Evolutionary conservation across 352 stramenopile genomes (phyloP).

Genomic region (Blastocystis sp.): DNA sequence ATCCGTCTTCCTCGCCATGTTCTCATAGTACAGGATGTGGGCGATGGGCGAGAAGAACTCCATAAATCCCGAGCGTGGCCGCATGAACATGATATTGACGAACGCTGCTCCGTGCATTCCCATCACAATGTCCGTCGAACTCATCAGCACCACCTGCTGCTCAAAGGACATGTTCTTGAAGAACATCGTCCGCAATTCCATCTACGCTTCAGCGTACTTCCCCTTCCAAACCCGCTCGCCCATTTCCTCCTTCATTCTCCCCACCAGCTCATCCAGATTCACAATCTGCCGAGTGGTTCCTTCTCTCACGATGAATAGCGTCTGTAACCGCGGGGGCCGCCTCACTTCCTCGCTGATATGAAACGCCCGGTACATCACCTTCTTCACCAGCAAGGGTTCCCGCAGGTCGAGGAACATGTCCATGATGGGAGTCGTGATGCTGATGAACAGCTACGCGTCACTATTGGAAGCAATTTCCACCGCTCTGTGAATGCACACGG

Average conservation of each 20-base stretch:
- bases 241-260: not conserved
- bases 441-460: slow-evolving; percentile 33
- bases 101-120: slow-evolving; percentile 26
- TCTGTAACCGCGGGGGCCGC: not conserved
- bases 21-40: slow-evolving; percentile 1
- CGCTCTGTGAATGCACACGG: not conserved
- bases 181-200: not conserved
- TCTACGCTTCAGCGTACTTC: not conserved
- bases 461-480: not conserved
- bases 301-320: not conserved
- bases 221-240: not conserved
- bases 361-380: not conserved
- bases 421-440: slow-evolving; percentile 21
- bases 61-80: slow-evolving; percentile 34
- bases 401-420: not conserved
- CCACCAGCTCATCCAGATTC: slow-evolving; percentile 19
- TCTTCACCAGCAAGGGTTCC: slow-evolving; percentile 39
- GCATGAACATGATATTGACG: slow-evolving; percentile 57
- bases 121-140: not conserved
- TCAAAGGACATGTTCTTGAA: slow-evolving; percentile 1
- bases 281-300: slow-evolving; percentile 16
- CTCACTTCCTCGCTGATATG: not conserved
- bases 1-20: not conserved
- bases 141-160: slow-evolving; percentile 31
- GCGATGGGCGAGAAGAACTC: slow-evolving; percentile 27